A percentile compares a stretch with the other conserved stretches of the same genome.
Conservation (phyloP, 2,329 filamentous ascomycete genomes). For the Cryphonectria parasitica region DNA sequence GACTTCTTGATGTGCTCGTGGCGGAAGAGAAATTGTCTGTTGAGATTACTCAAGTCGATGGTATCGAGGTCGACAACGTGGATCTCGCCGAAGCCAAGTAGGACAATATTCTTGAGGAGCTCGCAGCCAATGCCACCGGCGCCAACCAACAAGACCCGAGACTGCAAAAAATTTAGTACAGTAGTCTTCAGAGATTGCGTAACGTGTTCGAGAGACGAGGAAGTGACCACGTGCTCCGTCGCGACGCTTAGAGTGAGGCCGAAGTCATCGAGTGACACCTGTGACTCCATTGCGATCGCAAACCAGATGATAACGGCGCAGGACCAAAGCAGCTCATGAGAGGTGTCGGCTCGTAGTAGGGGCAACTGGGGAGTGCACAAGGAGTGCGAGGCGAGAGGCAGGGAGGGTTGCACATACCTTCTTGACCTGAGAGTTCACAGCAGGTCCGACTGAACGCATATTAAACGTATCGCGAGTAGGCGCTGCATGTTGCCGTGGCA, state of each 20-base stretch:
- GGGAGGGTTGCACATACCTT: constrained; percentile 55
- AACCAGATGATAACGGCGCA: not conserved
- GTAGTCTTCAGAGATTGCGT: constrained; percentile 2
- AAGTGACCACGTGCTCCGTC: not conserved
- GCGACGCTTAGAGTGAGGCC: not conserved
- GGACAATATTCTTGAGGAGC: constrained; percentile 92
- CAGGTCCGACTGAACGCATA: constrained; percentile 67
- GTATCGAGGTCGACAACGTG: constrained; percentile 97
- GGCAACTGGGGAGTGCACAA: not conserved
- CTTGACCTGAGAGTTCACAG: constrained; percentile 68
- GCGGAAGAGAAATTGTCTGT: constrained; percentile 95
- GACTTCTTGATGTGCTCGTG: constrained; percentile 98
- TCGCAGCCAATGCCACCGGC: constrained; percentile 98
- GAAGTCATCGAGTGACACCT: constrained; percentile 14
- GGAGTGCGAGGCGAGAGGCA: not conserved
- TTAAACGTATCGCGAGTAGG: constrained; percentile 58
- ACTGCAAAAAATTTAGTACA: constrained; percentile 52
- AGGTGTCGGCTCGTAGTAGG: not conserved
- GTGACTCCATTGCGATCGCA: constrained; percentile 19
- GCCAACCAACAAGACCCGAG: constrained; percentile 89
- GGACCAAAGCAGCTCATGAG: not conserved
- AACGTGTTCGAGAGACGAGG: constrained; percentile 3
- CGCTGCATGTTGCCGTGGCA: constrained; percentile 30
- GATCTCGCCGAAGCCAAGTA: constrained; percentile 89
- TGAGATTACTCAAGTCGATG: constrained; percentile 96